phyloP scores from a whole-genome alignment of 2,329 filamentous ascomycete species.

The Exophiala dermatitidis region DNA sequence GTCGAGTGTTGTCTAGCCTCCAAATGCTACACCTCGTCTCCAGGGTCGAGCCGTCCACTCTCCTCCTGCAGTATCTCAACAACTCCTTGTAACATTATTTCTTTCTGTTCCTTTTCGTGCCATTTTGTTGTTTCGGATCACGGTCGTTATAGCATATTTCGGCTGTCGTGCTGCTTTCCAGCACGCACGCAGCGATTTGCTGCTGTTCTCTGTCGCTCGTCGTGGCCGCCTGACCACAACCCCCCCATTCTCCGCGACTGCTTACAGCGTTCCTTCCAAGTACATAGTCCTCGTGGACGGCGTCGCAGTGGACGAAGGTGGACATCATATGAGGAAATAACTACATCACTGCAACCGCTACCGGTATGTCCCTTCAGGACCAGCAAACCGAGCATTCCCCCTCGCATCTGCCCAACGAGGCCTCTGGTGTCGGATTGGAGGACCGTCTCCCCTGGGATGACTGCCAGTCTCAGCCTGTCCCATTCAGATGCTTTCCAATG shows the following conservation, averaged over 20 bases:
- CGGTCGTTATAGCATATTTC: constrained; percentile 21
- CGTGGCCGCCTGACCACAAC: constrained; percentile 4
- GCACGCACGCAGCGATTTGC: constrained; percentile 16
- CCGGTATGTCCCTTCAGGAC: not conserved
- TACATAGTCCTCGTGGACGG: not conserved
- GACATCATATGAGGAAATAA: not conserved
- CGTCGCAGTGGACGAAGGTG: not conserved
- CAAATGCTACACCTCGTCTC: constrained; percentile 14
- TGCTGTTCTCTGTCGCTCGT: constrained; percentile 10
- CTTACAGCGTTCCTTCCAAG: constrained; percentile 1
- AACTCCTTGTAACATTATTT: constrained; percentile 19
- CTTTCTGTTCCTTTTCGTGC: constrained; percentile 14
- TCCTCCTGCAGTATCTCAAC: constrained; percentile 11
- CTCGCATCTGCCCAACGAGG: not conserved
- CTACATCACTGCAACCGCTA: not conserved
- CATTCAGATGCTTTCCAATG: not conserved
- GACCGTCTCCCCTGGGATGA: not conserved
- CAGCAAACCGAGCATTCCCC: not conserved
- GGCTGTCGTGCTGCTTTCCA: constrained; percentile 14
- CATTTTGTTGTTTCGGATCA: constrained; percentile 11
- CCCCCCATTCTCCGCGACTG: constrained; percentile 1
- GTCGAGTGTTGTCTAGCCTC: constrained; percentile 17
- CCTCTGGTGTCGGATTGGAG: no score
- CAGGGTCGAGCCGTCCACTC: constrained; percentile 16
- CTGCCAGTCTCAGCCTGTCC: not conserved